Conservation (phyloP, 352 stramenopile species). For the Pythium phragmitis region DNA sequence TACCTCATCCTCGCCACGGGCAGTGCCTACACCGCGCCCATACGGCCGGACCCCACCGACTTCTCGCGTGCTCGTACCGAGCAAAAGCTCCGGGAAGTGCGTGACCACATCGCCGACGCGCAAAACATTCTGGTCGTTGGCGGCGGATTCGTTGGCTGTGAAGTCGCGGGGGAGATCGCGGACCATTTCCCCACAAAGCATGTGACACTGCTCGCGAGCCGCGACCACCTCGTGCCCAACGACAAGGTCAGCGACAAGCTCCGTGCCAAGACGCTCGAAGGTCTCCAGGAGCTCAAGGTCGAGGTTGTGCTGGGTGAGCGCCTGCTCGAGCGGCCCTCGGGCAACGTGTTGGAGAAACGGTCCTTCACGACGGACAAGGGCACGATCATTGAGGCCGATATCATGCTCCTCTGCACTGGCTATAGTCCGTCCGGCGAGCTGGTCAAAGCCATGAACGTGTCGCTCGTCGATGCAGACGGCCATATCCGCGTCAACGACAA, state of each 20-base stretch:
- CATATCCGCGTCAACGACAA: constrained; percentile 45
- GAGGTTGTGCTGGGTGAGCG: constrained; percentile 57
- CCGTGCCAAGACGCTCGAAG: constrained; percentile 29
- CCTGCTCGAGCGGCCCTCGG: constrained; percentile 36
- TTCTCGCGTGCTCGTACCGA: constrained; percentile 29
- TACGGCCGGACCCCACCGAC: constrained; percentile 21
- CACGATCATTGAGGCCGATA: constrained; percentile 48
- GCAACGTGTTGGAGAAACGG: constrained; percentile 37
- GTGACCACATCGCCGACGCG: constrained; percentile 34
- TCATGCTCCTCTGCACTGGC: constrained; percentile 47
- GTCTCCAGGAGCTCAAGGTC: constrained; percentile 40
- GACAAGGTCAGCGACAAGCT: constrained; percentile 54
- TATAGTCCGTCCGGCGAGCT: constrained; percentile 34
- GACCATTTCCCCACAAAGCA: constrained; percentile 50
- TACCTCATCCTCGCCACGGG: constrained; percentile 31
- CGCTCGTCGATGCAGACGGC: constrained; percentile 32
- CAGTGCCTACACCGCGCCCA: constrained; percentile 30
- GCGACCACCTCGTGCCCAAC: constrained; percentile 33
- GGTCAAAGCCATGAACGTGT: constrained; percentile 32
- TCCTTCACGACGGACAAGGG: constrained; percentile 46
- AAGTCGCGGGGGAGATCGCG: constrained; percentile 63
- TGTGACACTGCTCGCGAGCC: constrained; percentile 52
- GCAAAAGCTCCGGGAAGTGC: constrained; percentile 32
- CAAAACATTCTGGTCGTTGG: constrained; percentile 50
- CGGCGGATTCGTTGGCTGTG: constrained; percentile 49